These are phyloP conservation scores for Plasmodium relictum DNA, from an alignment of 169 alveolate species.

Conservation along the genomic window DNA sequence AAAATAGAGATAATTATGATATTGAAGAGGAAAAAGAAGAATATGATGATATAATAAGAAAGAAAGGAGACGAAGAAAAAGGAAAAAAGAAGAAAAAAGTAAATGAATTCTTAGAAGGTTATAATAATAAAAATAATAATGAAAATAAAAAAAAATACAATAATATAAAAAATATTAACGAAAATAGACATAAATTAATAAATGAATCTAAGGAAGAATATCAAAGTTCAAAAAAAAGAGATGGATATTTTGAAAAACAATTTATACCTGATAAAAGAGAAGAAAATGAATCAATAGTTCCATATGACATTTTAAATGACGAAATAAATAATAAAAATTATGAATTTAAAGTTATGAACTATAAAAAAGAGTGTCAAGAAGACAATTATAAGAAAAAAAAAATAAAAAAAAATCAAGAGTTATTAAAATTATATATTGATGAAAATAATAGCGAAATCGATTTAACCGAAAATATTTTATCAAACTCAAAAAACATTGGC, in stretches of 20 bases:
- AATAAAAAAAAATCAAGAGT: slow-evolving; percentile 17
- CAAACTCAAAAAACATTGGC: background rate
- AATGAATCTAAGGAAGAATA: background rate
- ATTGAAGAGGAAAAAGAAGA: background rate
- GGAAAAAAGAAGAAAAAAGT: background rate
- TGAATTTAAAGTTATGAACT: slow-evolving; percentile 10
- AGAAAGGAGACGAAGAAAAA: background rate
- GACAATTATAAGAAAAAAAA: slow-evolving; percentile 11
- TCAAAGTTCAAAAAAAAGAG: slow-evolving; percentile 28
- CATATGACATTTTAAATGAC: background rate
- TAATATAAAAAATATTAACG: background rate
- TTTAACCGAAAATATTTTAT: background rate
- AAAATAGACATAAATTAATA: background rate
- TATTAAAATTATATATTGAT: background rate
- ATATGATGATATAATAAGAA: background rate
- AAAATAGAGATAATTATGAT: background rate
- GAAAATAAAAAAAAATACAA: background rate
- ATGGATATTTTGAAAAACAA: slow-evolving; percentile 34
- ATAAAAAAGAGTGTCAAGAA: background rate
- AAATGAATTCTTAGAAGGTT: background rate
- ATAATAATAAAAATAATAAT: too few species aligned
- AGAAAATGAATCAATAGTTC: slow-evolving; percentile 5
- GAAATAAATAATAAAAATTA: slow-evolving; percentile 22
- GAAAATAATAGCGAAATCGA: slow-evolving; percentile 24
- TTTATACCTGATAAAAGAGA: background rate